Percentiles rank a stretch among this genome's conserved stretches.
Evolutionary conservation across 768 basidiomycete genomes (phyloP).

Genomic region (Rhodotorula graminis): DNA sequence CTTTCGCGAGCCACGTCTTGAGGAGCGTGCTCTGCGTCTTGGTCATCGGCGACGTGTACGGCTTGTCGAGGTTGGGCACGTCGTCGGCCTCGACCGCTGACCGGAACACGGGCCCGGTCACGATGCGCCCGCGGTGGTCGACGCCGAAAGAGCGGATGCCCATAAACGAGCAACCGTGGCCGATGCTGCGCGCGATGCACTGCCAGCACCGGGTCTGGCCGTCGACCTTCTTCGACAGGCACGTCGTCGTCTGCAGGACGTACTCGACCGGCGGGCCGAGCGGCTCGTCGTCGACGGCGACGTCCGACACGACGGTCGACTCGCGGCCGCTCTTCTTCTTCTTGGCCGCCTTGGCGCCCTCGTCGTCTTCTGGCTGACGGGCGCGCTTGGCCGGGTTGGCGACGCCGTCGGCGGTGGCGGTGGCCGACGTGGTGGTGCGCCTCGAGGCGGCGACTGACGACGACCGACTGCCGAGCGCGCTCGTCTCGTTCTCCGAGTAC

Average conservation of each 20-base stretch:
- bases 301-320: not conserved
- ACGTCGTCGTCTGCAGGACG: slow-evolving; percentile 19
- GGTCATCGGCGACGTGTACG: slow-evolving; percentile 11
- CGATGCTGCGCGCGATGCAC: slow-evolving; percentile 26
- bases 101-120: slow-evolving; percentile 10
- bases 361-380: not conserved
- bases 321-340: slow-evolving; percentile 1
- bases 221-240: slow-evolving; percentile 31
- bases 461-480: too few relatives aligned
- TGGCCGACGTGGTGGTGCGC: not conserved
- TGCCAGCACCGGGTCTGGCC: slow-evolving; percentile 31
- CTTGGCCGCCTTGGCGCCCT: not conserved
- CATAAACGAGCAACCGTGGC: slow-evolving; percentile 28
- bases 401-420: not conserved
- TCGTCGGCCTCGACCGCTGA: not conserved
- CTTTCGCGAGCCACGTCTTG: slow-evolving; percentile 26
- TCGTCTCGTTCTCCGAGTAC: too few relatives aligned
- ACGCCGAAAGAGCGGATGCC: slow-evolving; percentile 30
- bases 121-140: slow-evolving; percentile 16
- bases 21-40: slow-evolving; percentile 11
- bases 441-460: not conserved
- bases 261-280: slow-evolving; percentile 6
- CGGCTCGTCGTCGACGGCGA: not conserved
- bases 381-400: not conserved
- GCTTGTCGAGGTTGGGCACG: slow-evolving; percentile 10